Conservation (phyloP, 345 rosid species). For the Trapa incisa region DNA sequence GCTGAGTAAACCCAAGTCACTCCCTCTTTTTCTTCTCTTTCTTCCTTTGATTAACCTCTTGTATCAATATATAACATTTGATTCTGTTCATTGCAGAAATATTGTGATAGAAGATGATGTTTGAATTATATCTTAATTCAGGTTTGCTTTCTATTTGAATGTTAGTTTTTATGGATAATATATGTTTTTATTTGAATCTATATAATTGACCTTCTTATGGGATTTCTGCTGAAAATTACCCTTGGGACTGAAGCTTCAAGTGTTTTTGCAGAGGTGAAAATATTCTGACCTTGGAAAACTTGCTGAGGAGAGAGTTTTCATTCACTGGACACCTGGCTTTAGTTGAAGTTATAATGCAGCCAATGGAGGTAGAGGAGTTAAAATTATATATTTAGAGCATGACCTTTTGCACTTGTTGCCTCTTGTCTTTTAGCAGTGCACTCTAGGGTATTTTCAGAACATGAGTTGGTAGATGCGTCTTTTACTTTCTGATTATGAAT, state of each 20-base stretch:
- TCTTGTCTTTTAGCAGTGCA: background rate
- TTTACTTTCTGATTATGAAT: background rate
- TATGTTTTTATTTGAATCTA: background rate
- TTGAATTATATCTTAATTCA: background rate
- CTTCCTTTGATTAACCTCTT: background rate
- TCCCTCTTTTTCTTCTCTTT: background rate
- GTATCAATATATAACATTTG: background rate
- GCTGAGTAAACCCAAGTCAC: too few relatives aligned
- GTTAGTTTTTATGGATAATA: too few relatives aligned
- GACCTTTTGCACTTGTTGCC: background rate
- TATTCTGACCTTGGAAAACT: background rate
- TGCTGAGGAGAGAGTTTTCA: background rate
- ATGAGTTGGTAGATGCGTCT: background rate
- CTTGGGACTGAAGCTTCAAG: background rate
- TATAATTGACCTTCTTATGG: background rate
- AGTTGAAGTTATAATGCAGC: background rate
- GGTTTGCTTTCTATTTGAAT: constrained; percentile 1
- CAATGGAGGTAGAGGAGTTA: background rate
- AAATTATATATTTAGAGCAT: background rate
- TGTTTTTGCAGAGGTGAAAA: background rate
- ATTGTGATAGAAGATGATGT: background rate
- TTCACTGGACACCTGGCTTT: background rate
- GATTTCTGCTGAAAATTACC: constrained; percentile 2
- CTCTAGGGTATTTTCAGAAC: background rate
- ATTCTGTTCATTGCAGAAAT: background rate